phyloP scores from a whole-genome alignment of 2,329 filamentous ascomycete genomes.

The Fusarium compactum region DNA sequence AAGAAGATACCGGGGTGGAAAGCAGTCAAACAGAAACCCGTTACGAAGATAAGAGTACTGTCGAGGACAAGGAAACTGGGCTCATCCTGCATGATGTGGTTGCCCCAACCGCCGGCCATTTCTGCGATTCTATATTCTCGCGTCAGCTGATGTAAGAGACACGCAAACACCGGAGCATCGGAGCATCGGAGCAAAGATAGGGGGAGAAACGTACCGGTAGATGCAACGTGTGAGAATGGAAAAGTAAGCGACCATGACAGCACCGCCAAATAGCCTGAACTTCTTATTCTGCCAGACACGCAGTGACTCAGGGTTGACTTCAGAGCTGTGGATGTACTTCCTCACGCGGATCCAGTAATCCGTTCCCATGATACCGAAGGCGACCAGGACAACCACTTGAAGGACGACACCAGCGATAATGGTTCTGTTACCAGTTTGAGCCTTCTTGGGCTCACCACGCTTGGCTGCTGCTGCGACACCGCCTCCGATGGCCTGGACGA shows the following conservation, averaged over 20 bases:
- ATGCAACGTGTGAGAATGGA: conserved; percentile 65
- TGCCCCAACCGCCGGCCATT: conserved; percentile 74
- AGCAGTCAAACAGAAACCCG: conserved; percentile 61
- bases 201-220: conserved; percentile 59
- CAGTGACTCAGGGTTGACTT: conserved; percentile 49
- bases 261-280: conserved; percentile 59
- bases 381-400: conserved; percentile 63
- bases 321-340: conserved; percentile 53
- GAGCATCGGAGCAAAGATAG: background rate
- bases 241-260: conserved; percentile 59
- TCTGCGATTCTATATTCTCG: conserved; percentile 64
- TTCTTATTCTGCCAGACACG: conserved; percentile 58
- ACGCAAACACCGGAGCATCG: background rate
- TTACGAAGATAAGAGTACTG: conserved; percentile 62
- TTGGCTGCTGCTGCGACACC: conserved; percentile 65
- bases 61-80: conserved; percentile 70
- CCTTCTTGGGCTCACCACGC: conserved; percentile 54
- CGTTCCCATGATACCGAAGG: conserved; percentile 58
- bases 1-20: conserved; percentile 69
- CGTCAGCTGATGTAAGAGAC: conserved; percentile 29
- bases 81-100: conserved; percentile 72
- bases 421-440: conserved; percentile 61
- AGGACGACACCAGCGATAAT: conserved; percentile 68
- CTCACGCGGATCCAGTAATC: conserved; percentile 62
- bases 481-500: conserved; percentile 70